Percentiles rank a stretch among this genome's conserved stretches.
These are phyloP conservation scores for Dillenia turbinata DNA, from an alignment of 164 flowering plant genomes.

Conservation along the genomic window DNA sequence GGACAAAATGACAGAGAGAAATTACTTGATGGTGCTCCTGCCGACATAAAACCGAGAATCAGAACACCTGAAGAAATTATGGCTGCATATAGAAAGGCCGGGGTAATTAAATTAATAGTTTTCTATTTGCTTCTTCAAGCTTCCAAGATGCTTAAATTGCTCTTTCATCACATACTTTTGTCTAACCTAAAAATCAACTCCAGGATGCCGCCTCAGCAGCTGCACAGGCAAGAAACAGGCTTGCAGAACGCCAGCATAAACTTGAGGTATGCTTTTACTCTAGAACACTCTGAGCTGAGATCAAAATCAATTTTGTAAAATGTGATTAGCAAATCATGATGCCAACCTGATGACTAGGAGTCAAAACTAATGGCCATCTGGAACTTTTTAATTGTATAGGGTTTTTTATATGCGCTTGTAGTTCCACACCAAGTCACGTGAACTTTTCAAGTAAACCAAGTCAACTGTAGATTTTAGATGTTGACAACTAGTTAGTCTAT, in stretches of 20 bases:
- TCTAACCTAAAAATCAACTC: slow-evolving; percentile 14
- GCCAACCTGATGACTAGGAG: too few relatives aligned
- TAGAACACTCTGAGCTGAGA: too few relatives aligned
- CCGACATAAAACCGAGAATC: slow-evolving; percentile 53
- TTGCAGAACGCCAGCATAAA: slow-evolving; percentile 74
- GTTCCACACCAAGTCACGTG: too few relatives aligned
- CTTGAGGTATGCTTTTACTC: slow-evolving; percentile 52
- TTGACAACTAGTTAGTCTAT: too few relatives aligned
- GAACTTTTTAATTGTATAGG: too few relatives aligned
- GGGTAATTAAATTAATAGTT: slow-evolving; percentile 31
- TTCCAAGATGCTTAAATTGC: background rate
- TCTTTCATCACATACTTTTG: slow-evolving; percentile 2
- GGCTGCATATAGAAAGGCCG: slow-evolving; percentile 68
- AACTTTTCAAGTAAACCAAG: too few relatives aligned
- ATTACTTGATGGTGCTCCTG: slow-evolving; percentile 50
- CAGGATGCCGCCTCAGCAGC: slow-evolving; percentile 87
- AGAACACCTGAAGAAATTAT: slow-evolving; percentile 79
- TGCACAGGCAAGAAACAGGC: slow-evolving; percentile 72
- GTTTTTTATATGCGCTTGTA: too few relatives aligned
- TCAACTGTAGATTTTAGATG: too few relatives aligned
- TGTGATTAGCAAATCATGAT: too few relatives aligned
- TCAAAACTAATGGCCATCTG: background rate
- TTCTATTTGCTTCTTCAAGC: background rate
- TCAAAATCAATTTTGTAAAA: too few relatives aligned
- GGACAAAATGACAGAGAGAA: slow-evolving; percentile 48